Conservation (phyloP, 2,329 filamentous ascomycete genomes). For the Setomelanomma holmii region DNA sequence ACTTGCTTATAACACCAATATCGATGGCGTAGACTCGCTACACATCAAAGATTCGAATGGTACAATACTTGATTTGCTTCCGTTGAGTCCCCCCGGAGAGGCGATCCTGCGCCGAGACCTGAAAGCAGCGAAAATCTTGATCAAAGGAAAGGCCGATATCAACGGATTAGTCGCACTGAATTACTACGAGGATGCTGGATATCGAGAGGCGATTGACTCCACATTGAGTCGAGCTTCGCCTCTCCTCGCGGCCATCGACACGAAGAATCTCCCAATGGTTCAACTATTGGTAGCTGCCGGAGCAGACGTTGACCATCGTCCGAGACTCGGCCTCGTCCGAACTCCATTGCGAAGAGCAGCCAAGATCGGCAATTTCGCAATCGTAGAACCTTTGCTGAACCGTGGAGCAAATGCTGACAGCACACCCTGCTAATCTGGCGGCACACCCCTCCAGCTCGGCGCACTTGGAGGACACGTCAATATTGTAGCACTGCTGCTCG, state of each 20-base stretch:
- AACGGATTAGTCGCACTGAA: background rate
- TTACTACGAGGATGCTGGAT: background rate
- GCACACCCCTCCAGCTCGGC: slow-evolving; percentile 14
- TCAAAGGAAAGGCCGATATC: background rate
- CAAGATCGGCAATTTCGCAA: slow-evolving; percentile 12
- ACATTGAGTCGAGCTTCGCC: background rate
- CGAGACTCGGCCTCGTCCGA: slow-evolving; percentile 1
- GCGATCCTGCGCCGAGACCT: background rate
- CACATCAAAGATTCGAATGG: too few species aligned
- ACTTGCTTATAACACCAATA: too few species aligned
- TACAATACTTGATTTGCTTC: too few species aligned
- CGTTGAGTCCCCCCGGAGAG: background rate
- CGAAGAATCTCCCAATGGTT: background rate
- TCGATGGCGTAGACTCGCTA: too few species aligned
- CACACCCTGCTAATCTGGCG: slow-evolving; percentile 3
- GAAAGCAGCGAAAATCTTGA: background rate
- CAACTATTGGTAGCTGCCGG: slow-evolving; percentile 4
- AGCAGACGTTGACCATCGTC: slow-evolving; percentile 1
- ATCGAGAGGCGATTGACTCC: background rate
- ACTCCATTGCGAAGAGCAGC: slow-evolving; percentile 18
- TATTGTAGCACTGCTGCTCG: slow-evolving; percentile 7
- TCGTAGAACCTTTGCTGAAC: slow-evolving; percentile 9
- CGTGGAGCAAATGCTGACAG: slow-evolving; percentile 3
- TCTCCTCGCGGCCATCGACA: slow-evolving; percentile 8
- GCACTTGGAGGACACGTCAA: slow-evolving; percentile 13